These are phyloP conservation scores for Aspergillus neotritici DNA, from an alignment of 2,329 filamentous ascomycete genomes.

Conservation along the genomic window DNA sequence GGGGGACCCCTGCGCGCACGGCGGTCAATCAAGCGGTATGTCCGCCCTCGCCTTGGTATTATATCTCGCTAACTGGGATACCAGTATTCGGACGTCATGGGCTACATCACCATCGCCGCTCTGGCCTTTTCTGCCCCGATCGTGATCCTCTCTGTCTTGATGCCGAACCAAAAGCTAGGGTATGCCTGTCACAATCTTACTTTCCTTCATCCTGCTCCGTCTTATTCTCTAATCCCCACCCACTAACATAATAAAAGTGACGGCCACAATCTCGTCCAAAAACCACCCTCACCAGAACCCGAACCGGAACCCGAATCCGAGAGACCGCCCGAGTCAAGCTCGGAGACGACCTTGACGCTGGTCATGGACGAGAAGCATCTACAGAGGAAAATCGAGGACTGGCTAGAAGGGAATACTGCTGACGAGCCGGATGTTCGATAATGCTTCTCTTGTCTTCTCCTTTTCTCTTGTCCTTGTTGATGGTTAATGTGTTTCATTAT, in stretches of 20 bases:
- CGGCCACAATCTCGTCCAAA: conserved; percentile 17
- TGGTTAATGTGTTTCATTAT: too few species aligned
- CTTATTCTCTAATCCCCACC: not conserved
- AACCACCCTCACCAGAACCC: not conserved
- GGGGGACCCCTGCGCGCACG: conserved; percentile 37
- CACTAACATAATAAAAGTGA: conserved; percentile 8
- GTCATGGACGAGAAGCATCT: too few species aligned
- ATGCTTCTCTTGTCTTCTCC: too few species aligned
- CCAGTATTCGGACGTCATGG: conserved; percentile 29
- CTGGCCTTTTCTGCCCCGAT: conserved; percentile 25
- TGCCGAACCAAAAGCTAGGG: conserved; percentile 25
- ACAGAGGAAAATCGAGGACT: too few species aligned
- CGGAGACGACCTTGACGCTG: too few species aligned
- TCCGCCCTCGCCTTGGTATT: not conserved
- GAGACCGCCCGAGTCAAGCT: too few species aligned
- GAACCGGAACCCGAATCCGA: too few species aligned
- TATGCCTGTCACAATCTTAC: conserved; percentile 7
- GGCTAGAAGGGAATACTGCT: too few species aligned
- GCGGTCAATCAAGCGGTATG: conserved; percentile 40
- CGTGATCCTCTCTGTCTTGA: conserved; percentile 21
- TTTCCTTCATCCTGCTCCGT: not conserved
- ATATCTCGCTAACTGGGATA: conserved; percentile 3
- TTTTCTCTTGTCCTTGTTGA: too few species aligned
- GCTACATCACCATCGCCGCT: conserved; percentile 28
- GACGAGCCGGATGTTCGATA: too few species aligned